Percentiles rank a stretch among this genome's conserved stretches.
Conservation (phyloP, 306 rosid genomes). For the Quillaja saponaria region DNA sequence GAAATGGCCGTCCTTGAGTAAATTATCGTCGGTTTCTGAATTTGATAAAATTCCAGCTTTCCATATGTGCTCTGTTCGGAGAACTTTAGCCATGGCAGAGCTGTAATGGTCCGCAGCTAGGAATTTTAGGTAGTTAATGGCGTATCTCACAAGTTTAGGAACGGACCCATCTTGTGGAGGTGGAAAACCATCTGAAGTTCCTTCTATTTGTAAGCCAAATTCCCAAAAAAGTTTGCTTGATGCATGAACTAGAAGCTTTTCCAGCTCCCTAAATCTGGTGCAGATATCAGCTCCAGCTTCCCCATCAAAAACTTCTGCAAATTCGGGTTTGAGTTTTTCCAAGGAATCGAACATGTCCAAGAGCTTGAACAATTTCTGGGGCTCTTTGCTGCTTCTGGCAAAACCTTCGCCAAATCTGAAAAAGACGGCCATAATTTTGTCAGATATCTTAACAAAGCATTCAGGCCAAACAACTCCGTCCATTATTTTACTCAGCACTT, state of each 20-base stretch:
- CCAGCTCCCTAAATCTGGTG: constrained; percentile 61
- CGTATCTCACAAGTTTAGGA: constrained; percentile 74
- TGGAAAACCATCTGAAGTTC: constrained; percentile 62
- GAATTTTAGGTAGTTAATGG: constrained; percentile 75
- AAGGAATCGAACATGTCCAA: constrained; percentile 77
- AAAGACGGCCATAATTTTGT: constrained; percentile 91
- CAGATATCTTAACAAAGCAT: constrained; percentile 80
- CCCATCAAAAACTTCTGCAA: constrained; percentile 53
- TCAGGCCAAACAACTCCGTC: constrained; percentile 75
- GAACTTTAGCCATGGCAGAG: constrained; percentile 61
- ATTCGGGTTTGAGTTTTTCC: constrained; percentile 53
- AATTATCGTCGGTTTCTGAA: constrained; percentile 42
- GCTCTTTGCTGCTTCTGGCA: constrained; percentile 78
- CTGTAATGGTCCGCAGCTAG: constrained; percentile 56
- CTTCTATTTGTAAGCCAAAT: constrained; percentile 84
- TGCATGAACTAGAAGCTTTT: constrained; percentile 75
- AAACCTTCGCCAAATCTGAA: constrained; percentile 87
- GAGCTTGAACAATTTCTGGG: constrained; percentile 79
- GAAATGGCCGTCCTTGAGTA: constrained; percentile 56
- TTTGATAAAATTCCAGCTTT: constrained; percentile 46
- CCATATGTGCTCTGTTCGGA: constrained; percentile 77
- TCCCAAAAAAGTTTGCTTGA: constrained; percentile 84
- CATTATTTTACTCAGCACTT: constrained; percentile 59
- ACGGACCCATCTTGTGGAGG: constrained; percentile 77
- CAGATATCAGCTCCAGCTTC: constrained; percentile 69